Evolutionary conservation across 2,329 filamentous ascomycete genomes (phyloP), one percentile per base, ranked within the genome.

Genomic region (Monosporascus ibericus): DNA sequence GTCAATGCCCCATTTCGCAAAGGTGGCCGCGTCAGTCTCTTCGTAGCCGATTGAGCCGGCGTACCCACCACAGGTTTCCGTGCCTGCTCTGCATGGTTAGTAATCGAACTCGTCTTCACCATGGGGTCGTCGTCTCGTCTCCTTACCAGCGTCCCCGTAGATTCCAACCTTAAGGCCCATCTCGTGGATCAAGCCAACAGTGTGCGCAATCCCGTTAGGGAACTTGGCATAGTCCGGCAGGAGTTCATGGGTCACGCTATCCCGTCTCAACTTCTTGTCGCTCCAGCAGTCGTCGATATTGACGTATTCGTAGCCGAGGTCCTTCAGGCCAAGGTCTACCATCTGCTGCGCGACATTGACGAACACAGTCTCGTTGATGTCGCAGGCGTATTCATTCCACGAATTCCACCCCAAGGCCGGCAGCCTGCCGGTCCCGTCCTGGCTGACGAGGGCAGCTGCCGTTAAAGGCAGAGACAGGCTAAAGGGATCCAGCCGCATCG

Each of bases 211-310:
- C 0, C 83, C 84, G 18, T 74, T 68, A 0, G 84, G 83, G 53
- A 86, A 87, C 52, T 75, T 79, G 3, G 57, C 62, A 0, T 66
- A 63, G 57, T 83, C 75, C 0, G 75, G 71, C 3, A 76, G 63
- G 5, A 82, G 71, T 40, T 75, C 67, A 1, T 69, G 58, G 0
- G 72, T 78, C 5, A 52, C 64, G n/a, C 60, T 61, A 56, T 79
- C 70, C 6, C 77, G 70, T 5, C 60, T 54, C 6, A 34, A 11
- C 9, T 59, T 61, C 56, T 77, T 73, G 51, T 74, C 57, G 7
- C 73, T 73, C 79, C 77, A 87, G 68, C 82, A 85, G 62, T 86
- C 84, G 64, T 86, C 82, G 53, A 82, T 76, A 53, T 81, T 80
- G 52, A 85, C 75, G 51, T 84, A 82, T 20, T 75, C 65, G 60